Conservation (phyloP, 371 early-diverging fungal species). For the Capillidium rhysosporum region DNA sequence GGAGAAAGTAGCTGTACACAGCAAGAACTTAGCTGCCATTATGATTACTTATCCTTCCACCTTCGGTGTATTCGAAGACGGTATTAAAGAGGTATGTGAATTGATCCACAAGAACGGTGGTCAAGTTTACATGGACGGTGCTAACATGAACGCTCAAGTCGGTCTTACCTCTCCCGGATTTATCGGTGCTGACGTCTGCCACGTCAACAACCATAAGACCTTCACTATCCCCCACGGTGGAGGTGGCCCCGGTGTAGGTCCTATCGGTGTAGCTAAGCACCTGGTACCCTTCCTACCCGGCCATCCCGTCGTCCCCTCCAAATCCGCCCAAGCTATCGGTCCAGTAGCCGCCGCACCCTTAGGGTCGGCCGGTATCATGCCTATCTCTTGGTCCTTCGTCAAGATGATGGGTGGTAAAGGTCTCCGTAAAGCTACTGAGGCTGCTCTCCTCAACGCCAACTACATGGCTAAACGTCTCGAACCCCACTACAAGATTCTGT, state of each 20-base stretch:
- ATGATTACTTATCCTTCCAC: conserved; percentile 98
- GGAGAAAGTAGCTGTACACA: conserved; percentile 67
- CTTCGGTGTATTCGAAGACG: conserved; percentile 90
- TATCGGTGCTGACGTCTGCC: conserved; percentile 96
- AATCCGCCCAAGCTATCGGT: conserved; percentile 58
- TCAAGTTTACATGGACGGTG: conserved; percentile 98
- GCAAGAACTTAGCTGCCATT: conserved; percentile 66
- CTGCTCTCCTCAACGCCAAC: conserved; percentile 90
- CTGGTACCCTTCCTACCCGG: conserved; percentile 82
- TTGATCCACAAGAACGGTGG: conserved; percentile 81
- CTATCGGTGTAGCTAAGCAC: conserved; percentile 78
- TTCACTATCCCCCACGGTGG: conserved; percentile 97
- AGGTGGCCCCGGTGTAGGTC: conserved; percentile 96
- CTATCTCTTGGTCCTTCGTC: conserved; percentile 94
- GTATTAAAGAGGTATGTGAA: conserved; percentile 63
- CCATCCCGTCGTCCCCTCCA: conserved; percentile 51
- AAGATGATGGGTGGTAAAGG: conserved; percentile 88
- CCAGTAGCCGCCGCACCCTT: conserved; percentile 93
- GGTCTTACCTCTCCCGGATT: conserved; percentile 88
- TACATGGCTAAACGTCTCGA: conserved; percentile 84
- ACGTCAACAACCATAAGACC: conserved; percentile 96
- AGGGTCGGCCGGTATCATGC: conserved; percentile 85
- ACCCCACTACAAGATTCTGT: conserved; percentile 74
- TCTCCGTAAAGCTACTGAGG: conserved; percentile 60
- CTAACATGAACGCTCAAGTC: conserved; percentile 96